phyloP scores from a whole-genome alignment of 139 green algal species.

The Tetradesmus obliquus region DNA sequence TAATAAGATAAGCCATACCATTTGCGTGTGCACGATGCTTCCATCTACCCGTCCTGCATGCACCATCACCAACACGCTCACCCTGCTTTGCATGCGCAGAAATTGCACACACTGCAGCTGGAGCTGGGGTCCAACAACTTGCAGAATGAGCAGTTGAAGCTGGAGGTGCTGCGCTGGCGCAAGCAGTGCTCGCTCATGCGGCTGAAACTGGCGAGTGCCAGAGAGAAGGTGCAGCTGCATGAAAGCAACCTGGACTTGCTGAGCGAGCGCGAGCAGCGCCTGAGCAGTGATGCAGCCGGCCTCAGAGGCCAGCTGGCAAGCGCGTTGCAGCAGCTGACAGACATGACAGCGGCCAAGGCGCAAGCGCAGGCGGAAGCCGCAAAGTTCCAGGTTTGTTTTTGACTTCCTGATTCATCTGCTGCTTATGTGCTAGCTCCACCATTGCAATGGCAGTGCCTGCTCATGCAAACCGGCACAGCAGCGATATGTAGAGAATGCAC shows the following conservation, averaged over 20 bases:
- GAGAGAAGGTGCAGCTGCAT: constrained; percentile 48
- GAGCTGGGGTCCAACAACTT: neutral
- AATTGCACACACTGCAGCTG: neutral
- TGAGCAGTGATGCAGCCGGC: neutral
- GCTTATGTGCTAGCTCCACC: neutral
- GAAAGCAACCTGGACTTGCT: constrained; percentile 1
- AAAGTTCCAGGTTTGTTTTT: constrained; percentile 4
- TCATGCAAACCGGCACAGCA: too few relatives aligned
- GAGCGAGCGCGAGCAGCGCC: neutral
- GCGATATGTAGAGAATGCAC: neutral
- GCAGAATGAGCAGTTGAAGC: constrained; percentile 48
- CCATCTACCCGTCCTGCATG: neutral
- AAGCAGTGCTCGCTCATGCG: constrained; percentile 50
- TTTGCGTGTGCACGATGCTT: neutral
- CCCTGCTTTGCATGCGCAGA: neutral
- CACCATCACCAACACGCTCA: neutral
- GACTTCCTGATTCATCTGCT: neutral
- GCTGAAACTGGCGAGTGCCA: constrained; percentile 53
- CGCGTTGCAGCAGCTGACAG: neutral
- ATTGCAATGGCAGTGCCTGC: neutral
- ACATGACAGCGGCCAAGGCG: constrained; percentile 2
- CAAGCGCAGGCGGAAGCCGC: constrained; percentile 16
- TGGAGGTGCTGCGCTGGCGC: constrained; percentile 53
- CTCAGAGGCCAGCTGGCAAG: neutral
- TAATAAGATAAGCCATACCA: neutral